Evolutionary conservation across 129 eudicot species (phyloP).

Genomic region (Centrapalus pauciflorus): DNA sequence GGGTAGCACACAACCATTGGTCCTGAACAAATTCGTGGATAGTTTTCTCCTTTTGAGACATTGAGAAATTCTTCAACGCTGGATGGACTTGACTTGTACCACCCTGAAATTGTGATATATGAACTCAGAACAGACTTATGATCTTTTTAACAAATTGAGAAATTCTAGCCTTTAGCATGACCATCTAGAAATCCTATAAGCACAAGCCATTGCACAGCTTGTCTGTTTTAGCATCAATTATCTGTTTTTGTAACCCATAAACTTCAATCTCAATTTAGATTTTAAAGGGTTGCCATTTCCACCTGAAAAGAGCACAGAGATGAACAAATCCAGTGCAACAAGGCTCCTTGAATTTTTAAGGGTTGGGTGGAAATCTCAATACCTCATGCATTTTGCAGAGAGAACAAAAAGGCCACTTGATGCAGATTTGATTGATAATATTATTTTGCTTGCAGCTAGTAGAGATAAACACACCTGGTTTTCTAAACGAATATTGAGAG

Average conservation of each 20-base stretch:
- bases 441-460: neutral
- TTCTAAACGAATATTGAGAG: constrained; percentile 66
- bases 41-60: constrained; percentile 85
- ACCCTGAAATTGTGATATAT: constrained; percentile 38
- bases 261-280: too few relatives aligned
- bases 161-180: too few relatives aligned
- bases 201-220: too few relatives aligned
- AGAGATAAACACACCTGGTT: constrained; percentile 46
- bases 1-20: constrained; percentile 64
- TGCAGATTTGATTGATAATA: constrained; percentile 3
- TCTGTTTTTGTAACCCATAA: too few relatives aligned
- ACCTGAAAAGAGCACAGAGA: neutral
- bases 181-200: too few relatives aligned
- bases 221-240: too few relatives aligned
- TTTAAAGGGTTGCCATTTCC: neutral
- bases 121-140: neutral
- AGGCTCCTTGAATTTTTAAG: neutral
- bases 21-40: constrained; percentile 66
- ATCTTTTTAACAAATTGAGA: too few relatives aligned
- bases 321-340: neutral
- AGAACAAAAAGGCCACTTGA: neutral
- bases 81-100: constrained; percentile 49
- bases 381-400: neutral
- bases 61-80: constrained; percentile 64
- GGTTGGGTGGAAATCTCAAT: neutral